Base-by-base conservation (phyloP, 2,329 filamentous ascomycete genomes). In the Fusarium nurragi region DNA sequence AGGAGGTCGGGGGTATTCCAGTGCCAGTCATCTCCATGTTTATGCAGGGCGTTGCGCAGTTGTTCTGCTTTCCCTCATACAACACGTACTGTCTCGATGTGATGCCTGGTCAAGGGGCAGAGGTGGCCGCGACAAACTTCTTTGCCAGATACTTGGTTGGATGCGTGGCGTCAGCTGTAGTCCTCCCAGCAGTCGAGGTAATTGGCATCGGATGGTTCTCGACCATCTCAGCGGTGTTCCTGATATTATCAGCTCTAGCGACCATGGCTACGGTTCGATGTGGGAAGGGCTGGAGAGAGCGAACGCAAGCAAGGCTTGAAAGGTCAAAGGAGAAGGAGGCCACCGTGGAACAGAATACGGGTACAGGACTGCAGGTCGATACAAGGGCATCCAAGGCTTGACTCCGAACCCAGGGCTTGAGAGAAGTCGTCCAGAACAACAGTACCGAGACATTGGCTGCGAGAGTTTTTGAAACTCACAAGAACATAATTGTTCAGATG, bases 41-140 rank as follows among this genome's bases (percentile, higher is more conserved):
- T 72, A 59, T 90, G 4, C 90, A 93, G 71, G 91, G 90, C 2
- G 82, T 93, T 0, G 89, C 87, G 0, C 90, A 93, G 75, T 78
- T 93, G 7, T 91, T 92, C 71, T 91, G 89, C 69, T 93, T 93
- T 71, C 90, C 90, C 0, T 87, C 85, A 44, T 75, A 94, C 61
- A 93, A 94, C 74, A 91, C 90, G 0, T 94, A 95, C 77, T 94
- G 91, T 73, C 77, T 95, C 37, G 91, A 95, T 74, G 91, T 94
- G 13, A 92, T 94, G 88, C 90, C 74, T 0, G 82, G 82, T 2
- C 80, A 85, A 26, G 87, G 87, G 39, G 86, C 89, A 5, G 91
- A 95, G 71, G 90, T 94, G 5, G 86, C 92, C 39, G 90, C 91
- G 0, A 90, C 90, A 0, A 95, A 94, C 75, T 95, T 94, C 75